Evolutionary conservation across 108 stramenopile species (phyloP).

Genomic region (Conticribra guillardii): DNA sequence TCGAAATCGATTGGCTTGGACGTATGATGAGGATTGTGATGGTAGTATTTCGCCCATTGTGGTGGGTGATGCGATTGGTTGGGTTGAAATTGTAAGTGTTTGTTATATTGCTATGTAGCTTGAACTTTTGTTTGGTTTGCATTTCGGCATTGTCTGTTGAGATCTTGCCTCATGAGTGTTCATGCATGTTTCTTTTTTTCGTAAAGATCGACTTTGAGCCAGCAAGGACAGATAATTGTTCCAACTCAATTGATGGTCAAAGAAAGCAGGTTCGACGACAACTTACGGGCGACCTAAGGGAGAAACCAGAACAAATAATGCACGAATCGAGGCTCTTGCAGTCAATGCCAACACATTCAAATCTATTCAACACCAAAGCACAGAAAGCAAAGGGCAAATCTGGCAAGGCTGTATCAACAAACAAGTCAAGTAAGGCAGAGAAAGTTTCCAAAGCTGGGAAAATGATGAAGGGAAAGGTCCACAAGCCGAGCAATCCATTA

Average conservation of each 20-base stretch:
- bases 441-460: background rate
- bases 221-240: no score
- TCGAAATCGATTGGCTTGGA: conserved; percentile 9
- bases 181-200: no score
- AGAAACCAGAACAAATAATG: no score
- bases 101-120: background rate
- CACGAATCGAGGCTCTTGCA: background rate
- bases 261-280: no score
- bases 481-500: background rate
- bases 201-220: no score
- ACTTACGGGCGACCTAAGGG: no score
- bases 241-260: no score
- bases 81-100: conserved; percentile 7
- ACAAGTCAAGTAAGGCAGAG: background rate
- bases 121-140: background rate
- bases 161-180: no score
- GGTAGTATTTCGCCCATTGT: background rate
- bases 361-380: background rate
- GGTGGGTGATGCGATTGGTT: background rate
- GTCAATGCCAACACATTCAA: background rate
- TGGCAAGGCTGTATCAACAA: background rate
- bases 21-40: conserved; percentile 7
- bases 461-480: background rate
- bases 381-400: background rate
- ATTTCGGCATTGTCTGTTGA: no score